phyloP scores from a whole-genome alignment of 129 eudicot species.

The Chrysanthemum seticuspe region DNA sequence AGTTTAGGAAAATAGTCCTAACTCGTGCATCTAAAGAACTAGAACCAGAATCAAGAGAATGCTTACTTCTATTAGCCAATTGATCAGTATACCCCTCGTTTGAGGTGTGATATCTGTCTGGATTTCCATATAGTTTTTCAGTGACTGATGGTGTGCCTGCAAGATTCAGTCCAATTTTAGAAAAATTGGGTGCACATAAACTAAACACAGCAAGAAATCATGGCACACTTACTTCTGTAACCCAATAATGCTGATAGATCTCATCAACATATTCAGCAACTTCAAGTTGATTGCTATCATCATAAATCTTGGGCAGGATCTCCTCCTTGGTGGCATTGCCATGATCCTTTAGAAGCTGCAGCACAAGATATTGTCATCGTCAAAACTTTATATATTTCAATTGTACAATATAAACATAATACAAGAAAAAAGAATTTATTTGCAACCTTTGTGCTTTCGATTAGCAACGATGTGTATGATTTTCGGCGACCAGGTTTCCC shows the following conservation, averaged over 20 bases:
- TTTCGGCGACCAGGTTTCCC: constrained; percentile 71
- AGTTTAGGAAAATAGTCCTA: constrained; percentile 3
- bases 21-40: not conserved
- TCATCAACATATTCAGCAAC: constrained; percentile 94
- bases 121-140: constrained; percentile 64
- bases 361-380: constrained; percentile 9
- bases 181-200: constrained; percentile 7
- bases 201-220: constrained; percentile 10
- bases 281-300: constrained; percentile 82
- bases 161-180: not conserved
- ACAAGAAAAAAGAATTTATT: no score
- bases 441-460: constrained; percentile 75
- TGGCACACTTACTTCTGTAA: constrained; percentile 60
- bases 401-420: not conserved
- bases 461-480: constrained; percentile 70
- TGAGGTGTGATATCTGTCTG: constrained; percentile 84
- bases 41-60: constrained; percentile 10
- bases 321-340: constrained; percentile 40
- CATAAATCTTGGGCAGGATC: constrained; percentile 63
- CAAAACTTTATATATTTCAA: not conserved
- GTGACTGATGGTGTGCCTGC: constrained; percentile 65
- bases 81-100: constrained; percentile 86
- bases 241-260: constrained; percentile 92
- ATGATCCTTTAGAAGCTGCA: constrained; percentile 53
- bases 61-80: constrained; percentile 91